Conservation (phyloP, 177 flowering plant genomes). For the Vitis hybrid region DNA sequence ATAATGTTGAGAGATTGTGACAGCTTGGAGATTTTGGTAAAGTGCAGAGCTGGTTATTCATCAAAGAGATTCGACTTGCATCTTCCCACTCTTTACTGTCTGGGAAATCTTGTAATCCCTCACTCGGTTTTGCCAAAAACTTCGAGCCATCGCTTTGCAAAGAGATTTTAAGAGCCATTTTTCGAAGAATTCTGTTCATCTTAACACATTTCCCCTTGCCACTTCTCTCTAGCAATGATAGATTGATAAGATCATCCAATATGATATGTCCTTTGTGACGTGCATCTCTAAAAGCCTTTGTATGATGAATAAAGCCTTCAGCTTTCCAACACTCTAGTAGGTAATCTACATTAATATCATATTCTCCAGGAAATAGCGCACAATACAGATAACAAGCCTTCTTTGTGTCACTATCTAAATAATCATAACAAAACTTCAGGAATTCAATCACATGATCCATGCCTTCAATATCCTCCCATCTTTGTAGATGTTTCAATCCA, state of each 20-base stretch:
- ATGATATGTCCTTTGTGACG: not conserved
- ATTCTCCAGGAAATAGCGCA: conserved; percentile 16
- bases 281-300: not conserved
- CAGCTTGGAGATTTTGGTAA: conserved; percentile 10
- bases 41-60: conserved; percentile 1
- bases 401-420: not conserved
- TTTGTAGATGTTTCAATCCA: not conserved
- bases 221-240: conserved; percentile 13
- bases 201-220: not conserved
- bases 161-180: conserved; percentile 3
- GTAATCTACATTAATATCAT: conserved; percentile 3
- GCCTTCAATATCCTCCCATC: not conserved
- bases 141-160: not conserved
- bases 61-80: conserved; percentile 11
- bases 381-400: conserved; percentile 14
- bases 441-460: conserved; percentile 6
- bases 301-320: not conserved
- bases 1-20: conserved; percentile 11
- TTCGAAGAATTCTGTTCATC: conserved; percentile 13
- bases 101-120: not conserved
- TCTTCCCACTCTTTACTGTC: conserved; percentile 5
- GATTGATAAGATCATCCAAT: conserved; percentile 8
- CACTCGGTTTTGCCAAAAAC: not conserved
- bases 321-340: conserved; percentile 20
- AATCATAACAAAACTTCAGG: conserved; percentile 4